These are phyloP conservation scores for Xylaria arbuscula DNA, from an alignment of 2,329 filamentous ascomycete species.

Conservation along the genomic window DNA sequence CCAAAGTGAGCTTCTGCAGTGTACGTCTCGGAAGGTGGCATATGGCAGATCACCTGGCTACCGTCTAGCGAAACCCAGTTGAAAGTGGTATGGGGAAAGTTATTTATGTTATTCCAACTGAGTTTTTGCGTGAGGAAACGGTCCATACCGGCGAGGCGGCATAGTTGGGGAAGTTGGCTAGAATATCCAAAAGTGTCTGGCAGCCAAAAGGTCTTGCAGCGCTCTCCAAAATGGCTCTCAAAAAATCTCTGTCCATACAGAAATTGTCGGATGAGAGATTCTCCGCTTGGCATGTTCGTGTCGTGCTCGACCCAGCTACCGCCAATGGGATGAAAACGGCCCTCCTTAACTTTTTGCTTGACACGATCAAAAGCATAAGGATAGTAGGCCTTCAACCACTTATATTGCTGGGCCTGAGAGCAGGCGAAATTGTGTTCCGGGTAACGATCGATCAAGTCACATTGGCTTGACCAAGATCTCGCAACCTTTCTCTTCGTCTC, in stretches of 20 bases:
- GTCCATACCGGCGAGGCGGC: constrained; percentile 92
- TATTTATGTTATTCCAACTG: constrained; percentile 99
- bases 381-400: constrained; percentile 93
- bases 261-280: constrained; percentile 94
- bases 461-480: constrained; percentile 96
- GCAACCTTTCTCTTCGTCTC: constrained; percentile 98
- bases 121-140: constrained; percentile 98
- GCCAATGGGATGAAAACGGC: constrained; percentile 92
- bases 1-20: constrained; percentile 95
- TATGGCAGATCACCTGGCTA: constrained; percentile 96
- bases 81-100: constrained; percentile 98
- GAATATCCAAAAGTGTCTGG: constrained; percentile 99
- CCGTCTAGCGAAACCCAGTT: constrained; percentile 98
- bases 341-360: constrained; percentile 88
- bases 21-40: constrained; percentile 96
- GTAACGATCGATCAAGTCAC: constrained; percentile 93
- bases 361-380: constrained; percentile 90
- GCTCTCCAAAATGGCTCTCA: constrained; percentile 88
- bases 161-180: constrained; percentile 91
- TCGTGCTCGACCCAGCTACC: constrained; percentile 99
- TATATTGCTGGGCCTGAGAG: constrained; percentile 97
- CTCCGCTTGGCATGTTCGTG: constrained; percentile 95
- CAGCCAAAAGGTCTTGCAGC: constrained; percentile 94
- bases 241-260: constrained; percentile 96
- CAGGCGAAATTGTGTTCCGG: constrained; percentile 92